Conservation (phyloP, 768 basidiomycete genomes). For the Guyanaporus albipodus region DNA sequence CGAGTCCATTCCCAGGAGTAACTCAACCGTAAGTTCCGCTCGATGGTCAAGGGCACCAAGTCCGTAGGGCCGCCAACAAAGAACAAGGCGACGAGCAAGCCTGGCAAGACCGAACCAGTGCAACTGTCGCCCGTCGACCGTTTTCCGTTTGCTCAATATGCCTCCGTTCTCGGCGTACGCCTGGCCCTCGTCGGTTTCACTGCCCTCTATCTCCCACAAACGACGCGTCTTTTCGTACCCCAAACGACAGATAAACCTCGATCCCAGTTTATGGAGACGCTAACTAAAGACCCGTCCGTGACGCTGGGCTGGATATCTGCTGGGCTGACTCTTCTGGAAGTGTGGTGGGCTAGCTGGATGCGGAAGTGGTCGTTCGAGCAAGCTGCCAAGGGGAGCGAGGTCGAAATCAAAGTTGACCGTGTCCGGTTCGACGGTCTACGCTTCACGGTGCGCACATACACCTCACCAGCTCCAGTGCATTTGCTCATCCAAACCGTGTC, state of each 20-base stretch:
- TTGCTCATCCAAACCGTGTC: constrained; percentile 3
- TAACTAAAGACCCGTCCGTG: constrained; percentile 56
- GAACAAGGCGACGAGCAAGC: constrained; percentile 1
- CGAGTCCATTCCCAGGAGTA: too few species aligned
- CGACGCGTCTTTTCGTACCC: constrained; percentile 42
- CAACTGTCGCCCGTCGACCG: constrained; percentile 5
- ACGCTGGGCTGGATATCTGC: constrained; percentile 56
- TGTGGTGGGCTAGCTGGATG: constrained; percentile 73
- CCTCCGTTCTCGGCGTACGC: constrained; percentile 65
- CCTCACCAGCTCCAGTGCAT: not conserved
- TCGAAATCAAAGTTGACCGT: constrained; percentile 42
- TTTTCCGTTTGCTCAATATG: constrained; percentile 57
- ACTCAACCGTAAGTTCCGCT: not conserved
- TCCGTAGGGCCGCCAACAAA: not conserved
- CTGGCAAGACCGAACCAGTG: not conserved
- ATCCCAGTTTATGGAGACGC: constrained; percentile 59
- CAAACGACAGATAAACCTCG: constrained; percentile 57
- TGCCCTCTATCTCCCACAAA: constrained; percentile 68
- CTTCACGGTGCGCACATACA: constrained; percentile 35
- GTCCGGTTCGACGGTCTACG: constrained; percentile 36
- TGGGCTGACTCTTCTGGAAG: constrained; percentile 53
- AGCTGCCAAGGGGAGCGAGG: constrained; percentile 37
- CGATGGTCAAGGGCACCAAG: constrained; percentile 2
- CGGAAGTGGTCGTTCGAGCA: constrained; percentile 53
- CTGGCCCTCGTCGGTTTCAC: constrained; percentile 61